Conservation (phyloP, 2,329 filamentous ascomycete species). For the Exophiala mesophila region DNA sequence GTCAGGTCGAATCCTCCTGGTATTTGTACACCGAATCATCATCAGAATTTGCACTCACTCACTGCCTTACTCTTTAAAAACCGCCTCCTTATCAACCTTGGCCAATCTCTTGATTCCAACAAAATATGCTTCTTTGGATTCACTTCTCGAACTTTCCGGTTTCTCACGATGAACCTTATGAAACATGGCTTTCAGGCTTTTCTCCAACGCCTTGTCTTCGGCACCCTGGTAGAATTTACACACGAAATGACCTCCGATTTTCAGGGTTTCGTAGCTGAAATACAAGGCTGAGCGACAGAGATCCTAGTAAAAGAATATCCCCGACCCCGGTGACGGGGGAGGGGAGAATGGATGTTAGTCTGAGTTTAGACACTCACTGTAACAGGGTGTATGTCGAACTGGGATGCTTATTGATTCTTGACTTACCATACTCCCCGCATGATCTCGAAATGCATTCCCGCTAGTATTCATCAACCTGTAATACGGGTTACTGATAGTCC, state of each 20-base stretch:
- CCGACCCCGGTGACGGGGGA: no score
- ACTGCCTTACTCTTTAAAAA: slow-evolving; percentile 37
- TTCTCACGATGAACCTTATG: slow-evolving; percentile 78
- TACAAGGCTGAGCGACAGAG: slow-evolving; percentile 78
- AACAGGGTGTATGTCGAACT: no score
- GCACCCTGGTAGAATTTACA: slow-evolving; percentile 96
- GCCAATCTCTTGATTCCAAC: slow-evolving; percentile 69
- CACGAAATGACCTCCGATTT: slow-evolving; percentile 78
- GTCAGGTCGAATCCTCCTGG: no score
- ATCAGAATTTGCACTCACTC: no score
- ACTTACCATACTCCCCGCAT: slow-evolving; percentile 88
- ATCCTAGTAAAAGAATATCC: slow-evolving; percentile 63
- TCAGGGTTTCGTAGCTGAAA: slow-evolving; percentile 81
- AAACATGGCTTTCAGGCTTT: slow-evolving; percentile 70
- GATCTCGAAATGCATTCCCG: slow-evolving; percentile 79
- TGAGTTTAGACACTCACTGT: no score
- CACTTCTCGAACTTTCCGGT: slow-evolving; percentile 80
- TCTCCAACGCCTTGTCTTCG: slow-evolving; percentile 78
- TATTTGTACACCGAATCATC: no score
- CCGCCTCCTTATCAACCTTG: slow-evolving; percentile 41
- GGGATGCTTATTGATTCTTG: no score
- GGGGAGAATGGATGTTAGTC: no score
- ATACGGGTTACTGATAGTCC: slow-evolving; percentile 92
- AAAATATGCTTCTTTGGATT: slow-evolving; percentile 82
- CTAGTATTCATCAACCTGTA: slow-evolving; percentile 99